Conservation (phyloP, 2,329 filamentous ascomycete genomes). For the Pestalotiopsis fici region DNA sequence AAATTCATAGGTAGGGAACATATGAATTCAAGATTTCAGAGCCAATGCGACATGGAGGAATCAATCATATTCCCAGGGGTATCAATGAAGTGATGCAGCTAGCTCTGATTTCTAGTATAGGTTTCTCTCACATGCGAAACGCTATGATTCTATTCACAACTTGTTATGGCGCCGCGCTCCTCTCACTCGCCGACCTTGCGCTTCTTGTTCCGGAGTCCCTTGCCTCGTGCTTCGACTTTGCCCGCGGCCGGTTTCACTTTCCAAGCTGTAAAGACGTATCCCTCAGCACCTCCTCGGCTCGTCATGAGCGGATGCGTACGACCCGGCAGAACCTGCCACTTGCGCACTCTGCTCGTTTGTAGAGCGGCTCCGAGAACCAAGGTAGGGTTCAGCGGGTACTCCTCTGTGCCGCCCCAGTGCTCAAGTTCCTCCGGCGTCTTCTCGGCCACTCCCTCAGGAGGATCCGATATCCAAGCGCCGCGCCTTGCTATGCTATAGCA, state of each 20-base stretch:
- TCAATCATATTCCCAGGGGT: slow-evolving; percentile 6
- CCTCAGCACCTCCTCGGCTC: slow-evolving; percentile 81
- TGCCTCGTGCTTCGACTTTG: slow-evolving; percentile 80
- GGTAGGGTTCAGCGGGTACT: slow-evolving; percentile 88
- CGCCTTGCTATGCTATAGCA: slow-evolving; percentile 80
- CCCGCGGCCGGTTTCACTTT: slow-evolving; percentile 79
- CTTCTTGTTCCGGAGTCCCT: slow-evolving; percentile 69
- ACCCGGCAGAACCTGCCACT: slow-evolving; percentile 90
- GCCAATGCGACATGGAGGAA: slow-evolving; percentile 1
- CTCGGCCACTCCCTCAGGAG: slow-evolving; percentile 46
- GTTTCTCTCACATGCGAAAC: neutral
- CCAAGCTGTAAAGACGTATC: slow-evolving; percentile 84
- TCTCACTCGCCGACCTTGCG: slow-evolving; percentile 32
- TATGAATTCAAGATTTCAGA: neutral
- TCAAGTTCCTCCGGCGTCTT: slow-evolving; percentile 52
- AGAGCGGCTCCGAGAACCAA: slow-evolving; percentile 77
- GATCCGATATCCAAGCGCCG: slow-evolving; percentile 68
- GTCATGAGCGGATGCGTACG: slow-evolving; percentile 96
- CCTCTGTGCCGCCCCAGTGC: slow-evolving; percentile 61
- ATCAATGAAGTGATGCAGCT: slow-evolving; percentile 4
- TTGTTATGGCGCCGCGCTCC: neutral
- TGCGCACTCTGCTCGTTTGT: slow-evolving; percentile 76
- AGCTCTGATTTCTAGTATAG: neutral
- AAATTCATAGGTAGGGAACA: neutral
- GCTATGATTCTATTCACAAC: neutral